Base-by-base conservation (phyloP, 1,284 basidiomycete species). In the Wolfiporia cocos region DNA sequence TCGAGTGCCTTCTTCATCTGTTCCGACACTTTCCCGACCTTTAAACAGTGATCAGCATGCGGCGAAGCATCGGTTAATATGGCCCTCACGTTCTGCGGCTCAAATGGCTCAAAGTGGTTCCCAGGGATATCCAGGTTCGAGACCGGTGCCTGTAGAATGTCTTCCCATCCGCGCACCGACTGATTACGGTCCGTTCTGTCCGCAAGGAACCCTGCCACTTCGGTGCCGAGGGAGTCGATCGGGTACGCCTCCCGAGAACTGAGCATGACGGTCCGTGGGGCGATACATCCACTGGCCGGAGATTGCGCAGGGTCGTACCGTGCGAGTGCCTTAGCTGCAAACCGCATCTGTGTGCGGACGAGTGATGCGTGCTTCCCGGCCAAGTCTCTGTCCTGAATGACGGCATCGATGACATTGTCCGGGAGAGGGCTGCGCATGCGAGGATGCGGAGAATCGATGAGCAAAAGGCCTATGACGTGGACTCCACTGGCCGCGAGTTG, bases 371-470 rank as follows among this genome's bases (percentile, higher is more conserved):
- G 39, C 17, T 31, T 49, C 5, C 24, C 34, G 19, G 14, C 12
- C 4, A 38, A 15, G 21, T 29, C 42, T 35, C 32, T 40, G 5
- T 33, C 29, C 6, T 43, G 19, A 36, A 54, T 44, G 11, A 55
- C 44, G 1, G 35, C 31, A 10, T 75, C 62, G 43, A 86, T 68
- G 35, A 84, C 48, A 0, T 63, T 33, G 21, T 70, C 66, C 3
- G 79, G 68, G 28, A 85, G 66, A 4, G 73, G 65, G 2, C 68
- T 63, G 14, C 69, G 66, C 10, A 67, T 61, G 14, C 66, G 57
- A 0, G 83, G 83, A 43, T 66, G 64, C 0, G 84, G 81, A 0
- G 80, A 70, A 54, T 86, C 82, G 49, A 87, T 78, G 46, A 86
- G 64, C 4, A 86, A 50, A 32, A 87, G 63, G 0, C 81, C 83